These are phyloP conservation scores for Plasmodium coatneyi DNA, from an alignment of 169 alveolate genomes.

Conservation along the genomic window DNA sequence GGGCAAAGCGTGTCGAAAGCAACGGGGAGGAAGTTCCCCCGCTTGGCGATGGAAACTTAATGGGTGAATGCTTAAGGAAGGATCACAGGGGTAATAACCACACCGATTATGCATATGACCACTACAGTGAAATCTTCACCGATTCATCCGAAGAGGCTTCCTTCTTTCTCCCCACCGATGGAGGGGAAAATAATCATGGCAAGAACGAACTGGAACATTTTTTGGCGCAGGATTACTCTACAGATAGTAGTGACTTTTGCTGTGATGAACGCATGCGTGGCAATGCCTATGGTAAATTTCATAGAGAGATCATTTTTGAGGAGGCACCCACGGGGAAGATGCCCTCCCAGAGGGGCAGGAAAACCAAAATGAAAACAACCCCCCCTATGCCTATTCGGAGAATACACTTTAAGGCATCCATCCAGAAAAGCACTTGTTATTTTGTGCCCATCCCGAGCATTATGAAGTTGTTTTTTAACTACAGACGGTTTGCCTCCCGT, in stretches of 20 bases:
- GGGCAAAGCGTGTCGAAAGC: neutral
- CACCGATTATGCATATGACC: neutral
- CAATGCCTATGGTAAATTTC: neutral
- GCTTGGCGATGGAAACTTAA: neutral
- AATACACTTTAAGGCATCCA: slow-evolving; percentile 36
- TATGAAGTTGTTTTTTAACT: slow-evolving; percentile 21
- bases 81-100: neutral
- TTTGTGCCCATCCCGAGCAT: slow-evolving; percentile 24
- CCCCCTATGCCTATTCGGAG: neutral
- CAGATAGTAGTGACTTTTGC: neutral
- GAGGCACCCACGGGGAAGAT: neutral
- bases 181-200: neutral
- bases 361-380: neutral
- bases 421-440: slow-evolving; percentile 4
- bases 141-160: neutral
- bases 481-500: neutral
- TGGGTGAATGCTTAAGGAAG: neutral
- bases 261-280: neutral
- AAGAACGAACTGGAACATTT: neutral
- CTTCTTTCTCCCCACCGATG: neutral
- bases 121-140: neutral
- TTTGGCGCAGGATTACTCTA: neutral
- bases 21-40: neutral
- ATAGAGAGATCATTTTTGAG: neutral
- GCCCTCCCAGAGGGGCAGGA: neutral